phyloP scores from a whole-genome alignment of 805 yeast genomes.

The Lachancea mirantina region DNA sequence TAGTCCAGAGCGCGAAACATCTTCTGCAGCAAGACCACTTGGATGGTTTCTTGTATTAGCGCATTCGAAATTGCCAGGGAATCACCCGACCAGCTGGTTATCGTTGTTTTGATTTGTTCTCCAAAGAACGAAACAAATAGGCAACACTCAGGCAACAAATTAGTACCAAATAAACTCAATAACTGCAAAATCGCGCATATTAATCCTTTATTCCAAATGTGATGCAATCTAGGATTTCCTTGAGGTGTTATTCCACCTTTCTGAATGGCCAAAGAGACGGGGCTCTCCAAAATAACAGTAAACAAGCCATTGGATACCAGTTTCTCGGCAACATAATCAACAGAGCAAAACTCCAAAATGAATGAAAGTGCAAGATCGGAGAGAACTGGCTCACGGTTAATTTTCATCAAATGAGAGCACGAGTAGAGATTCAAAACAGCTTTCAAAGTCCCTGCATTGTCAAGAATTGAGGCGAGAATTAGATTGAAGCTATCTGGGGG shows the following conservation, averaged over 20 bases:
- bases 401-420: slow-evolving; percentile 52
- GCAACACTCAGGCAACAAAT: slow-evolving; percentile 57
- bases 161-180: slow-evolving; percentile 54
- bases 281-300: slow-evolving; percentile 62
- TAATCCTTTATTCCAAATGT: slow-evolving; percentile 81
- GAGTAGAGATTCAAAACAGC: slow-evolving; percentile 61
- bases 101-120: slow-evolving; percentile 56
- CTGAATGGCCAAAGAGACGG: slow-evolving; percentile 60
- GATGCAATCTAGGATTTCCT: slow-evolving; percentile 51
- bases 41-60: slow-evolving; percentile 59
- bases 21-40: slow-evolving; percentile 57
- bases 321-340: slow-evolving; percentile 57
- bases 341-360: slow-evolving; percentile 58
- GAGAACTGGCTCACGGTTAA: slow-evolving; percentile 57
- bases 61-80: slow-evolving; percentile 38
- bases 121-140: slow-evolving; percentile 56
- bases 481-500: slow-evolving; percentile 42
- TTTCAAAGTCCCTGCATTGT: slow-evolving; percentile 53
- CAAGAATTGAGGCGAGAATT: slow-evolving; percentile 45
- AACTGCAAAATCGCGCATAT: slow-evolving; percentile 58
- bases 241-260: slow-evolving; percentile 54
- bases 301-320: slow-evolving; percentile 60
- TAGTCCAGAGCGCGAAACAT: slow-evolving; percentile 48
- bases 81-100: slow-evolving; percentile 57
- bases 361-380: slow-evolving; percentile 67